Evolutionary conservation across 768 basidiomycete species (phyloP).

Genomic region (Sporobolomyces roseus): DNA sequence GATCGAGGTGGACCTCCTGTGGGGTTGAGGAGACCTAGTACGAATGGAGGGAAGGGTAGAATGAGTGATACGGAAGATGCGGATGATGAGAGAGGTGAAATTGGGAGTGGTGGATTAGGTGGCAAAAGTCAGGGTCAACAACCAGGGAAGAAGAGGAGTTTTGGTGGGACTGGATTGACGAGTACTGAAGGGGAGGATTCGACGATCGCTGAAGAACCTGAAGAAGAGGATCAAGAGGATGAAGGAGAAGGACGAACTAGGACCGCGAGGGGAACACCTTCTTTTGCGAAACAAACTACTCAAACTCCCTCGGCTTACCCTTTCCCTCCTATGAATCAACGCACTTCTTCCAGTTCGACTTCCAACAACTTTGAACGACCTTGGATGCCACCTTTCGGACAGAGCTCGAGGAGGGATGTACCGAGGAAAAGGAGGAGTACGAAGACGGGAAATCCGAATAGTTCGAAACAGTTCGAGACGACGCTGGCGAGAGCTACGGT

Average conservation of each 20-base stretch:
- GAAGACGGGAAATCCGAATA: too few species aligned
- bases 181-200: conserved; percentile 6
- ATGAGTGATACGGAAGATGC: conserved; percentile 9
- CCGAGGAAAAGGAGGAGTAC: too few species aligned
- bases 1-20: neutral
- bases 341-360: neutral
- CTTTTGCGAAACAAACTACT: neutral
- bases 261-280: conserved; percentile 5
- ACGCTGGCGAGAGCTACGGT: conserved; percentile 71
- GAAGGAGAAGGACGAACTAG: neutral
- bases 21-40: too few species aligned
- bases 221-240: conserved; percentile 7
- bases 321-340: neutral
- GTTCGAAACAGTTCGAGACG: conserved; percentile 18
- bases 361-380: neutral
- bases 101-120: too few species aligned
- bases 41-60: too few species aligned
- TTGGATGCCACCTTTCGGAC: too few species aligned
- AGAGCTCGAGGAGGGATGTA: too few species aligned
- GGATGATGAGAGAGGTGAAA: conserved; percentile 16
- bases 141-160: neutral
- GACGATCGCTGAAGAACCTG: neutral
- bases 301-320: neutral
- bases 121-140: neutral
- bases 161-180: too few species aligned